Conservation (phyloP, 345 rosid species). For the Anacardium occidentale region DNA sequence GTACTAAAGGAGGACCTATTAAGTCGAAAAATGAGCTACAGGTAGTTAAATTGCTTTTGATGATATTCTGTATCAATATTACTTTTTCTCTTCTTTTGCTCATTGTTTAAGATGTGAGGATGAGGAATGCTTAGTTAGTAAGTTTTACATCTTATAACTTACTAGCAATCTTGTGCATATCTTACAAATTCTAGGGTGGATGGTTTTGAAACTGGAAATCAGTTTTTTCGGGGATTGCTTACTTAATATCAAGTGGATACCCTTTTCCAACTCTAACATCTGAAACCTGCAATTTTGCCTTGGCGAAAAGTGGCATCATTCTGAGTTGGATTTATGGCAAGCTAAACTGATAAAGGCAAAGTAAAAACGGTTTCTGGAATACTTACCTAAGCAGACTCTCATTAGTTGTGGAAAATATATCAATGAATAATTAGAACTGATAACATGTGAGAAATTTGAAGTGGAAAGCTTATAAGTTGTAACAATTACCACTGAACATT, state of each 20-base stretch:
- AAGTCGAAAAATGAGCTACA: conserved; percentile 79
- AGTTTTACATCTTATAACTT: neutral
- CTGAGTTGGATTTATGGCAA: neutral
- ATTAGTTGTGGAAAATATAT: neutral
- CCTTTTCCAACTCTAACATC: neutral
- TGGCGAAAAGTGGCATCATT: neutral
- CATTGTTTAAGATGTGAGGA: conserved; percentile 4
- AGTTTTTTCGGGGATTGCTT: neutral
- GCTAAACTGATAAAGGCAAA: neutral
- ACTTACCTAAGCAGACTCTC: neutral
- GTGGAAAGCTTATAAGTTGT: neutral
- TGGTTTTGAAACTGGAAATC: neutral
- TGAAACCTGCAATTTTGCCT: neutral
- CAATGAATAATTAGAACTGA: neutral
- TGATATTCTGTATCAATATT: conserved; percentile 5
- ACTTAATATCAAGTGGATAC: neutral
- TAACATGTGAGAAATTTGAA: neutral
- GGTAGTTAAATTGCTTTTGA: conserved; percentile 42
- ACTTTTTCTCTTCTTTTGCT: conserved; percentile 1
- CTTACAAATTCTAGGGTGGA: neutral
- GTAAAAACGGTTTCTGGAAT: neutral
- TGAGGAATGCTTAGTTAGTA: neutral
- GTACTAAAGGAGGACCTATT: conserved; percentile 48
- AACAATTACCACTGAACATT: too few species aligned
- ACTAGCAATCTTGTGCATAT: neutral